Evolutionary conservation across 1,284 basidiomycete genomes (phyloP).

Genomic region (Ganoderma sp.): DNA sequence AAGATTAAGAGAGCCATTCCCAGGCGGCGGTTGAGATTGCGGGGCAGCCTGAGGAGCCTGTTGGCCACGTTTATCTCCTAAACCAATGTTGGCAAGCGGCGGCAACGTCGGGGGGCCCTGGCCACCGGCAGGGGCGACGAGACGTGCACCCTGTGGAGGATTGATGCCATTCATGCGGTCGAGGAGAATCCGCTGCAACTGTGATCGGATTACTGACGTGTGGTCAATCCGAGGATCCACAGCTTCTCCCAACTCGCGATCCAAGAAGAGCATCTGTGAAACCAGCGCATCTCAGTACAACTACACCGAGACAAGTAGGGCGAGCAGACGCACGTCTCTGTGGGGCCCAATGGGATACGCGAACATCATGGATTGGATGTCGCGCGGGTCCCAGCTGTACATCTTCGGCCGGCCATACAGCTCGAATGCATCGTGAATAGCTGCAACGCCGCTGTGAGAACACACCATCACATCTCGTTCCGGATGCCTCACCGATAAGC

Average conservation of each 20-base stretch:
- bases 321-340: constrained; percentile 63
- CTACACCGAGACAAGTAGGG: background rate
- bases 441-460: constrained; percentile 47
- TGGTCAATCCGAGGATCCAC: constrained; percentile 82
- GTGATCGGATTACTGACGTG: constrained; percentile 70
- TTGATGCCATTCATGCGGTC: constrained; percentile 62
- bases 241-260: constrained; percentile 81
- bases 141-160: constrained; percentile 25
- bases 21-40: constrained; percentile 7
- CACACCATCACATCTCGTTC: constrained; percentile 17
- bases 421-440: constrained; percentile 84
- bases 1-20: constrained; percentile 25
- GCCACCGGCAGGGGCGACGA: constrained; percentile 17
- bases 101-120: constrained; percentile 36
- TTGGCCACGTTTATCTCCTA: constrained; percentile 9
- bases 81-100: constrained; percentile 34
- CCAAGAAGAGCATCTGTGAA: constrained; percentile 82
- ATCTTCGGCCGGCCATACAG: constrained; percentile 84
- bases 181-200: constrained; percentile 67
- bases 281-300: constrained; percentile 18
- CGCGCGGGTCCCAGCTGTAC: constrained; percentile 88
- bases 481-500: constrained; percentile 76
- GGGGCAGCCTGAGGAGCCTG: background rate
- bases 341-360: constrained; percentile 79
- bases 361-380: constrained; percentile 80